phyloP scores from a whole-genome alignment of 179 eudicot genomes.

The Beta corolliflora region DNA sequence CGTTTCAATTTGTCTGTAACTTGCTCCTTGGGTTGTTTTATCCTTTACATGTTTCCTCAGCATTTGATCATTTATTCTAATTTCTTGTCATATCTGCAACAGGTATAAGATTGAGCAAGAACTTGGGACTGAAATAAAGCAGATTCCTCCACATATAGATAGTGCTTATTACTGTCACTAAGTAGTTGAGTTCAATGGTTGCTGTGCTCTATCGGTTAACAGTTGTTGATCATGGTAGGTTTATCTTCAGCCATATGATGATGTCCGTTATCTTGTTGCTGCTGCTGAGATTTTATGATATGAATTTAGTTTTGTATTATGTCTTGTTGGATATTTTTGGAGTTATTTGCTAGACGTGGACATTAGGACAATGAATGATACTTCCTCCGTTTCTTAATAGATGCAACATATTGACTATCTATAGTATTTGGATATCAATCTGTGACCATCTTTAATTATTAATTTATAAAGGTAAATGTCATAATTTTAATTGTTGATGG shows the following conservation, averaged over 20 bases:
- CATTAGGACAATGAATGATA: no score
- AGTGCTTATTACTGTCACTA: constrained; percentile 40
- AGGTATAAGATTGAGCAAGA: constrained; percentile 77
- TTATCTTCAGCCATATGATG: background rate
- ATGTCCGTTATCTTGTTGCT: background rate
- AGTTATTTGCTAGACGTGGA: no score
- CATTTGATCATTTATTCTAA: constrained; percentile 7
- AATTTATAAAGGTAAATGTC: no score
- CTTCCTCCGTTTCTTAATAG: no score
- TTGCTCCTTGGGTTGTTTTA: background rate
- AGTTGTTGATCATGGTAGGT: constrained; percentile 28
- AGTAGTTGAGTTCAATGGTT: background rate
- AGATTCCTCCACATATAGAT: constrained; percentile 50
- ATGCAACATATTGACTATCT: no score
- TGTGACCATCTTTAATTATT: no score
- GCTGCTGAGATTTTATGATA: background rate
- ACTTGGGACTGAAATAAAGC: constrained; percentile 52
- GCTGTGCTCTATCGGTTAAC: constrained; percentile 19
- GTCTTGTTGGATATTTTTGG: background rate
- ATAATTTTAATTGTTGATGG: no score
- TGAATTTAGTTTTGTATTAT: background rate
- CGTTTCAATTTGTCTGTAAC: constrained; percentile 80
- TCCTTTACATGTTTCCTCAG: background rate
- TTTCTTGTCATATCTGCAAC: constrained; percentile 19
- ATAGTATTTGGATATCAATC: no score